Evolutionary conservation across 2,329 filamentous ascomycete species (phyloP), one percentile per base, ranked within the genome.

Genomic region (Fusarium luffae): DNA sequence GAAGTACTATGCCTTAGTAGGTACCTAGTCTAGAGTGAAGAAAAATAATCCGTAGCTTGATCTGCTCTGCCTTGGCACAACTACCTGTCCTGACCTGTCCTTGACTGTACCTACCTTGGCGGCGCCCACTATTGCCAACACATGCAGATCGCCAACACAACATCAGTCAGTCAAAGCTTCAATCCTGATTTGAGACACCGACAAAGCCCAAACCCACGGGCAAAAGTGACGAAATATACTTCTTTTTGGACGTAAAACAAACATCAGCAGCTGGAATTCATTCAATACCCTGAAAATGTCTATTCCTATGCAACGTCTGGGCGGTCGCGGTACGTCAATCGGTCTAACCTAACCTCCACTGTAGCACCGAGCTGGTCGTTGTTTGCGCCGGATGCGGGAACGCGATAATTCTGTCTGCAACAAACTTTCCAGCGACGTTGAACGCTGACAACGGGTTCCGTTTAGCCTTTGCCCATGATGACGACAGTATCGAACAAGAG

Each of bases 381-480:
- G 59, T 62, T 66, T 70, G 67, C 66, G 66, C 63, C 56, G 54
- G 61, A 68, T 58, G 43, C 27, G 48, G 51, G 23, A 61, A 49
- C 52, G 46, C 50, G 37, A 54, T 34, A 43, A n/a, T 50, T 48
- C 30, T 49, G 23, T 23, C 40, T 19, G 23, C 44, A 23, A 28
- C 34, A n/a, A 54, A 37, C 43, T 66, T 54, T 63, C 50, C 34
- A 52, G 48, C 59, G 43, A 41, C 32, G 30, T 16, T 23, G 18
- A 50, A 43, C 25, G 52, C 69, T 75, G 52, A 72, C 65, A 27
- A 40, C 60, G 43, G 32, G 19, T 50, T 49, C 37, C 42, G 18
- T n/a, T 46, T 77, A 94, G 93, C 91, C 80, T 93, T 95, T 84
- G 93, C 90, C 80, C 90, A 93, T 79, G 86, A 85, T 63, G 85